Base-by-base conservation (phyloP, 192 early-diverging fungal genomes). In the Umbelopsis sp. region DNA sequence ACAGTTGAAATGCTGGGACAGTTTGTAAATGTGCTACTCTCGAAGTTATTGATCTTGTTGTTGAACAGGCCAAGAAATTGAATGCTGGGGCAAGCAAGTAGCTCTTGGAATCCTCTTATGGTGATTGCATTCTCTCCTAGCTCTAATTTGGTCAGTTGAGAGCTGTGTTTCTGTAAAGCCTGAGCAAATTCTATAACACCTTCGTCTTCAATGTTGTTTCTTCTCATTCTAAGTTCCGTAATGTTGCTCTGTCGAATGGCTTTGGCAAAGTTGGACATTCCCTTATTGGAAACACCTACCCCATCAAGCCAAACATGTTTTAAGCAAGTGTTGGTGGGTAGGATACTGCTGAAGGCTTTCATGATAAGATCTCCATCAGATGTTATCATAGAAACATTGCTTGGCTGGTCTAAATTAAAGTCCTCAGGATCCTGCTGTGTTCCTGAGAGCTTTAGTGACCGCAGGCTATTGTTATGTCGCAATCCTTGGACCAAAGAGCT, bases 31-130 rank as follows among this genome's bases (percentile, higher is more conserved):
- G 75, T 43, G 2, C 70, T 69, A 20, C 71, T 71, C 31, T 75
- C 78, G 50, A 83, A 74, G 11, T 70, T 70, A 65, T 56, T 29
- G 22, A 86, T 69, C 51, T 70, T 51, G 69, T 86, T 86, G 54
- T 75, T 80, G 50, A 80, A 86, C 10, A 86, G 59, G 0, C 84
- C 82, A 17, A 86, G 29, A 43, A 80, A 79, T 22, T 80, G 71
- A 2, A 86, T 54, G 0, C 69, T 54, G 25, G 74, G 78, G 8
- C 77, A 77, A 3, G 72, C 70, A 0, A 86, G 70, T 3, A 86
- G 71, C 26, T 72, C 75, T 8, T 71, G 70, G 68, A 83, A 82
- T 14, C 84, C 84, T 16, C 56, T 38, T 5, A 73, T 73, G 11
- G 74, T 72, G 26, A 86, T 76, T 20, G 44, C 71, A 62, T 86